These are phyloP conservation scores for Dryas integrifolia DNA, from an alignment of 331 rosid species.

Conservation along the genomic window DNA sequence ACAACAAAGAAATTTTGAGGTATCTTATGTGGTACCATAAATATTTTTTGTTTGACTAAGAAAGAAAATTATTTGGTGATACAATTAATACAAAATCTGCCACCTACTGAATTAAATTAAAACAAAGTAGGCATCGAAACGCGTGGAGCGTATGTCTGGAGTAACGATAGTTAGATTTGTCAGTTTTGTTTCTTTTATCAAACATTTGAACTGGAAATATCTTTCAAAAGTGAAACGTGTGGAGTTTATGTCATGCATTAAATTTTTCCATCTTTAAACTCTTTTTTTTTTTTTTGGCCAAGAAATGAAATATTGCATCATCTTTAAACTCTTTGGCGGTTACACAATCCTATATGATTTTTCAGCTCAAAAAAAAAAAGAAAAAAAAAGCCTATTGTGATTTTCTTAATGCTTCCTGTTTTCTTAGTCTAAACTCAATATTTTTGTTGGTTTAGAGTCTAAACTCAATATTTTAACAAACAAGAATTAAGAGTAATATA, in stretches of 20 bases:
- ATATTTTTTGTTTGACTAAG: neutral
- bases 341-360: too few species aligned
- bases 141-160: constrained; percentile 7
- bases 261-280: neutral
- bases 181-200: too few species aligned
- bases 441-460: neutral
- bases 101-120: constrained; percentile 1
- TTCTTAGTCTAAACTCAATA: neutral
- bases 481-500: neutral
- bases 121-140: neutral
- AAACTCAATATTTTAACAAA: constrained; percentile 3
- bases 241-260: too few species aligned
- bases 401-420: neutral
- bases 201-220: too few species aligned
- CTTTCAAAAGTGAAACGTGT: too few species aligned
- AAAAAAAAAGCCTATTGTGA: too few species aligned
- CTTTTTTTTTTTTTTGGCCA: too few species aligned
- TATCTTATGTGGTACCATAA: neutral
- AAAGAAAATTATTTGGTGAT: neutral
- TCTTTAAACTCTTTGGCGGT: neutral
- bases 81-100: neutral
- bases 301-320: too few species aligned
- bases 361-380: too few species aligned
- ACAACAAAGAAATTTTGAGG: neutral
- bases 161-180: neutral